Base-by-base conservation (phyloP, 2,329 filamentous ascomycete species). In the Alternaria sp. region DNA sequence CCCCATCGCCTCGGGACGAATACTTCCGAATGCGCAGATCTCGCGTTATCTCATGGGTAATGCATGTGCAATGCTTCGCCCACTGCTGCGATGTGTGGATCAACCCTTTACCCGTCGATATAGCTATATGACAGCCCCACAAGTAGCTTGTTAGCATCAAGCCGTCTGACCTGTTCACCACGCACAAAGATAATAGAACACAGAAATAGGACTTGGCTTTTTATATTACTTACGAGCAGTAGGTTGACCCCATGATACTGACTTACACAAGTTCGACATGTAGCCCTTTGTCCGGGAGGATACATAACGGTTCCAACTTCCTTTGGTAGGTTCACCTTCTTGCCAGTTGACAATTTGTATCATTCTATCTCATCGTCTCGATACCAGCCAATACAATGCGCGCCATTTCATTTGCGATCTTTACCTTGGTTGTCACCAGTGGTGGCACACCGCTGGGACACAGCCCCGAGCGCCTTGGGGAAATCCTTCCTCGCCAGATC, bases 401-500 rank as follows among this genome's bases (percentile, higher is more conserved):
- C 15, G 40, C 58, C 47, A n/a, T 40, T 25, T 6, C 66, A 13
- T 5, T 65, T 10, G 56, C 62, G 6, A 19, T 72, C 30, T 26
- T 67, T 21, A 44, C 47, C 19, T 53, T 67, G 13, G 15, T 40
- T 8, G 62, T 51, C 21, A 59, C 49, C 47, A 57, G 50, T 13
- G 28, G 60, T 23, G 61, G 65, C 56, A 68, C 54, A 12, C 69
- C 69, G 9, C 49, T 68, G 1, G 26, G 28, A 8, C 21, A 19
- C 6, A 61, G 19, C 21, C 49, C 59, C 46, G 62, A 58, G 21
- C 53, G 19, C 1, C 59, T 66, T 4, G 25, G 63, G 6, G 65
- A 68, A 11, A 63, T 73, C 3, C 30, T 72, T 13, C 63, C 71
- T 4, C 67, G 70, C 17, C 67, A 72, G 50, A 49, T 28, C 5